Base-by-base conservation (phyloP, 306 rosid genomes). In the Cucurbita ficifolia region DNA sequence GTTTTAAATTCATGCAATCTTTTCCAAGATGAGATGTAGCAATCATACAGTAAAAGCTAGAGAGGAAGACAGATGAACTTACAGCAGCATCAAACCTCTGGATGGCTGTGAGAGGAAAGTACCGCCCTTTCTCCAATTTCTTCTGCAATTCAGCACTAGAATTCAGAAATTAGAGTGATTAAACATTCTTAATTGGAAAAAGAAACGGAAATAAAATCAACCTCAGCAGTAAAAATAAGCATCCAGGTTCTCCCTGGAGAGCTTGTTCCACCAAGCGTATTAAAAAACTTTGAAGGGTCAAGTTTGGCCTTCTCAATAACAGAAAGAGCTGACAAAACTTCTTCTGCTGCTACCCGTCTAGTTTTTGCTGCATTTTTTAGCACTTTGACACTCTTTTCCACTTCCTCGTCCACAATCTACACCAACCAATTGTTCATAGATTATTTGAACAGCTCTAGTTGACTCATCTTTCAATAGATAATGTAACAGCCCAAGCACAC, bases 181-280 rank as follows among this genome's bases (percentile, higher is more conserved):
- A 18, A 74, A 60, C 10, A 35, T 48, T 49, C 53, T 35, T 6
- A 75, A 59, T 56, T 6, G 35, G 77, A 13, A 56, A n/a, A 58
- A 10, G 57, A 45, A 74, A 45, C 9, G n/a, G 61, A 38, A 74
- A 76, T 38, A 24, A 73, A 53, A 76, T 54, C 69, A 76, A 92
- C 98, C 92, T 86, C 81, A 10, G 92, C 84, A 40, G 98, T 88
- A 70, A 88, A 92, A 82, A 92, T 38, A 73, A 92, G 96, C 98
- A 92, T 92, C 98, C 96, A 94, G 19, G 96, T 90, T 79, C 95
- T 90, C 65, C 98, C 98, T 16, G 97, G 98, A 68, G 98, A 87
- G 82, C 83, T 73, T 9, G 82, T 81, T 64, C 96, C 96, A 11
- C 97, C 96, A 43, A 94, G 97, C 9, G 84, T 87, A 29, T 84